Percentiles rank a stretch among this genome's conserved stretches.
These are phyloP conservation scores for Suhomyces chickasaworum DNA, from an alignment of 1,139 yeast genomes.

Conservation along the genomic window DNA sequence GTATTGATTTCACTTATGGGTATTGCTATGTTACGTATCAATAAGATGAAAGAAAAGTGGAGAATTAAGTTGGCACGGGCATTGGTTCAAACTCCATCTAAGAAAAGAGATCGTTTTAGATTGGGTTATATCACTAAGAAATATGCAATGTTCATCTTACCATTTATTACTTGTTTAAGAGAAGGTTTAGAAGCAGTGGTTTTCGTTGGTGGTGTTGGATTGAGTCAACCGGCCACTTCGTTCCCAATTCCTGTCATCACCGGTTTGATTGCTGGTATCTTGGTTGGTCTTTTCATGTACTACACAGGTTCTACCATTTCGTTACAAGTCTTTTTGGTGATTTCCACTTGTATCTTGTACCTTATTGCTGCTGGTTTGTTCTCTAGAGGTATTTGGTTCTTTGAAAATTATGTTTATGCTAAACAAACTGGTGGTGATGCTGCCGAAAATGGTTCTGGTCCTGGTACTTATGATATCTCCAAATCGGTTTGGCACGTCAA, in stretches of 20 bases:
- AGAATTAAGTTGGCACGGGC: constrained; percentile 51
- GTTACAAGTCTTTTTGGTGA: constrained; percentile 43
- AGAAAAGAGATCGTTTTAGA: constrained; percentile 19
- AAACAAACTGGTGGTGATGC: constrained; percentile 66
- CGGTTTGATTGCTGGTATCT: constrained; percentile 39
- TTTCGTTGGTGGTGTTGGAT: constrained; percentile 50
- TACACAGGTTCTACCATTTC: constrained; percentile 46
- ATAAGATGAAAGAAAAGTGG: constrained; percentile 51
- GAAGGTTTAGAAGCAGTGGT: constrained; percentile 55
- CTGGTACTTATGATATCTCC: constrained; percentile 86
- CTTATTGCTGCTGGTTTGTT: constrained; percentile 48
- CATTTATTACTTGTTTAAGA: constrained; percentile 47
- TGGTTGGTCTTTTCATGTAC: constrained; percentile 39
- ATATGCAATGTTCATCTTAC: constrained; percentile 43
- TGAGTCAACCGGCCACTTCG: constrained; percentile 39
- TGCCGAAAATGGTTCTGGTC: constrained; percentile 87
- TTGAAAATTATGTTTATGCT: constrained; percentile 67
- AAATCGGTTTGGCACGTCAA: constrained; percentile 93
- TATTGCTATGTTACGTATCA: constrained; percentile 31
- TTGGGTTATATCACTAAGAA: constrained; percentile 32
- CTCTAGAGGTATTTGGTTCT: constrained; percentile 81
- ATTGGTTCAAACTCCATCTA: constrained; percentile 20
- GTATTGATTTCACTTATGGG: constrained; percentile 32
- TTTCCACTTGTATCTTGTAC: constrained; percentile 46
- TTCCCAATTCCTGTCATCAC: constrained; percentile 42